Base-by-base conservation (phyloP, 2,329 filamentous ascomycete genomes). In the Epichloe gansuensis region DNA sequence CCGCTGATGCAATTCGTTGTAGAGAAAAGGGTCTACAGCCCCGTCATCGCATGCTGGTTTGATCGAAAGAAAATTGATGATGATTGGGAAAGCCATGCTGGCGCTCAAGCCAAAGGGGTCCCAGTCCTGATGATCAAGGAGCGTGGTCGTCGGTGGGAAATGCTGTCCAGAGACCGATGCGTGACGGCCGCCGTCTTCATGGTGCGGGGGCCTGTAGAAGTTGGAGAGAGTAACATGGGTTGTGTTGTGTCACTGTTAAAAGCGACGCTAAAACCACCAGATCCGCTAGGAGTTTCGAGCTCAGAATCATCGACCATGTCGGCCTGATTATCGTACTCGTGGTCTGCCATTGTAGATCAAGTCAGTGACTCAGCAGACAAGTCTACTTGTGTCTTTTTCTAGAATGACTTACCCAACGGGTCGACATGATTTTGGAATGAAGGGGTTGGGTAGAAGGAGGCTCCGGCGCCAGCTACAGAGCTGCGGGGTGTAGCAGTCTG, bases 81-180 rank as follows among this genome's bases (percentile, higher is more conserved):
- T 85, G n/a, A n/a, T 87, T 11, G 90, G 90, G 62, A 95, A 95
- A 59, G 91, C 88, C 91, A 95, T 95, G 70, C 88, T 95, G 38
- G 91, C 91, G 54, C 87, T 91, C 50, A 96, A 75, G 12, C 91
- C 91, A 62, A 96, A 97, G 0, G 91, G 91, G 68, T 96, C 91
- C 68, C 90, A 88, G 65, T 96, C 91, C 48, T 90, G 86, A 63
- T 96, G 86, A 62, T 96, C 91, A 43, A 82, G 67, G 7, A 82
- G 66, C 61, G 81, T 76, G 4, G 77, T 78, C 78, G 82, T 81
- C 21, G 77, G 78, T 5, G 78, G 77, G 64, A 88, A 95, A 59
- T 64, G 63, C 21, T 67, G 63, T 38, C 60, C 61, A 2, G 62
- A 56, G 7, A 61, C 60, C 38, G 63, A 59, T 13, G 58, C 41